Evolutionary conservation across 129 eudicot species (phyloP).

Genomic region (Dittrichia graveolens): DNA sequence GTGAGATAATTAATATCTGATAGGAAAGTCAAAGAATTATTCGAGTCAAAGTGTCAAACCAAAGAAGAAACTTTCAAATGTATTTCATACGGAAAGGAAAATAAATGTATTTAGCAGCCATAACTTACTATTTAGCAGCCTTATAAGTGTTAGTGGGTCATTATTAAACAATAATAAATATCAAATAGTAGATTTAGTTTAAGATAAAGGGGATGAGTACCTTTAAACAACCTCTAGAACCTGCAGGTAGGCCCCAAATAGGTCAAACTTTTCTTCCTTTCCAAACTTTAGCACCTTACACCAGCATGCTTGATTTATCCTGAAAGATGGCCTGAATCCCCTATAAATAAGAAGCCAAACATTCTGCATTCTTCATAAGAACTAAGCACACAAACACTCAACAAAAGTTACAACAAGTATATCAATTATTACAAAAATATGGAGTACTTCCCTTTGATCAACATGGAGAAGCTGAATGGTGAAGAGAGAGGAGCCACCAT

Average conservation of each 20-base stretch:
- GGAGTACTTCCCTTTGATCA: slow-evolving; percentile 64
- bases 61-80: no score
- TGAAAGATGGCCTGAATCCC: no score
- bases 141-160: slow-evolving; percentile 38
- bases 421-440: slow-evolving; percentile 32
- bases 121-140: slow-evolving; percentile 18
- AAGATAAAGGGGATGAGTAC: not conserved
- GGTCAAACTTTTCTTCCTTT: slow-evolving; percentile 6
- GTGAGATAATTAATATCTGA: no score
- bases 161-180: not conserved
- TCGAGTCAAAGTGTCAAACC: no score
- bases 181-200: not conserved
- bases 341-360: slow-evolving; percentile 43
- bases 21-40: no score
- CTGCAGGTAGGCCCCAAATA: slow-evolving; percentile 5
- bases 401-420: slow-evolving; percentile 6
- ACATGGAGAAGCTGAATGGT: slow-evolving; percentile 65
- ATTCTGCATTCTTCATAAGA: slow-evolving; percentile 28
- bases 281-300: slow-evolving; percentile 15
- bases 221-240: not conserved
- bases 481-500: slow-evolving; percentile 51
- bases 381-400: slow-evolving; percentile 9
- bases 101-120: slow-evolving; percentile 19
- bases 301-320: not conserved
- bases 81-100: not conserved